These are phyloP conservation scores for Yamadazyma jaroonii DNA, from an alignment of 1,139 yeast species.

Conservation along the genomic window DNA sequence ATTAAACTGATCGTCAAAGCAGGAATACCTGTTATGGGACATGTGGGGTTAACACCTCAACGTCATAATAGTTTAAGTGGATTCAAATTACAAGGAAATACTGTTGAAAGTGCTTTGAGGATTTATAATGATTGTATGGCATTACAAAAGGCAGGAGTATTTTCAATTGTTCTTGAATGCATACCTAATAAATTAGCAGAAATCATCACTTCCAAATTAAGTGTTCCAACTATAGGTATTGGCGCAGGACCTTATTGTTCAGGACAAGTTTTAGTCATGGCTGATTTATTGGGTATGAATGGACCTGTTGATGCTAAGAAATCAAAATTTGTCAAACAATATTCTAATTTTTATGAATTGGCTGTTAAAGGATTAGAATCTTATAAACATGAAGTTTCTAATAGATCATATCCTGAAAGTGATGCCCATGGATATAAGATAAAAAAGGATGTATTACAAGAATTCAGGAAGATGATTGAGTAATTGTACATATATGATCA, in stretches of 20 bases:
- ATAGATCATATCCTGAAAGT: constrained; percentile 55
- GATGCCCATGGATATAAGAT: constrained; percentile 69
- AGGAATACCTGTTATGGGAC: constrained; percentile 92
- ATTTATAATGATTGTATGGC: constrained; percentile 66
- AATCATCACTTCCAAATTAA: constrained; percentile 55
- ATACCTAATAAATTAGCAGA: constrained; percentile 76
- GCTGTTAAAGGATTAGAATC: constrained; percentile 52
- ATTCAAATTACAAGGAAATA: constrained; percentile 79
- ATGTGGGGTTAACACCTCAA: constrained; percentile 92
- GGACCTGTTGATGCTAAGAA: constrained; percentile 42
- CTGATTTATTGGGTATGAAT: constrained; percentile 79
- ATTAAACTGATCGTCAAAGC: constrained; percentile 52
- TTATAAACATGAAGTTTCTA: constrained; percentile 60
- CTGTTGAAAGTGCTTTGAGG: constrained; percentile 51
- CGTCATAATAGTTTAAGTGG: constrained; percentile 79
- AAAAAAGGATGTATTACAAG: constrained; percentile 59
- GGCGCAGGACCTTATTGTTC: constrained; percentile 88
- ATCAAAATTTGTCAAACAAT: constrained; percentile 80
- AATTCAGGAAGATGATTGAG: constrained; percentile 29
- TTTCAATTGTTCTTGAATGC: constrained; percentile 77
- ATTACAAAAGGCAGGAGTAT: constrained; percentile 76
- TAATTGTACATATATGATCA: neutral
- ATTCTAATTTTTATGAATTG: constrained; percentile 48
- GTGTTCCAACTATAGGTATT: constrained; percentile 87
- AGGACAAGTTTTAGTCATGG: constrained; percentile 88